Evolutionary conservation across 108 stramenopile species (phyloP).

Genomic region (Epipyxis sp.): DNA sequence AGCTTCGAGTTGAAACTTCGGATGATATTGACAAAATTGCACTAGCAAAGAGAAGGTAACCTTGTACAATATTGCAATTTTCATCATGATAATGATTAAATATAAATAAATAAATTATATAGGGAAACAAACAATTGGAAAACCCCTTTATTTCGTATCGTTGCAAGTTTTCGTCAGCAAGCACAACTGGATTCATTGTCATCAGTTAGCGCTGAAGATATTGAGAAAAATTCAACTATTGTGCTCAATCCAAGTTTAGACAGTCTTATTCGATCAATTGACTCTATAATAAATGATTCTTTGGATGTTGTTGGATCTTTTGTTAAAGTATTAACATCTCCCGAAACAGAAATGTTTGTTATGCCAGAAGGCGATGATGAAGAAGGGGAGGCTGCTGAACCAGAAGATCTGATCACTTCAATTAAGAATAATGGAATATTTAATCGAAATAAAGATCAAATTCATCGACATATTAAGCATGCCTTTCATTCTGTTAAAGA

Average conservation of each 20-base stretch:
- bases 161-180: background rate
- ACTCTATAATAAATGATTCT: slow-evolving; percentile 1
- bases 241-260: background rate
- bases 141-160: slow-evolving; percentile 20
- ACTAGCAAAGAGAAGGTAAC: background rate
- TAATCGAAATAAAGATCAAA: background rate
- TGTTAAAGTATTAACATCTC: slow-evolving; percentile 3
- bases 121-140: background rate
- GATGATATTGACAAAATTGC: slow-evolving; percentile 2
- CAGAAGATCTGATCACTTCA: slow-evolving; percentile 8
- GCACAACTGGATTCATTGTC: background rate
- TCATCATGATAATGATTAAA: too few species aligned
- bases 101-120: too few species aligned
- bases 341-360: slow-evolving; percentile 30
- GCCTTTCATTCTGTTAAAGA: slow-evolving; percentile 11
- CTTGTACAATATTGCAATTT: too few species aligned
- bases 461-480: background rate
- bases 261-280: background rate
- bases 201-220: too few species aligned
- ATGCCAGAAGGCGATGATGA: slow-evolving; percentile 29
- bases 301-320: slow-evolving; percentile 25
- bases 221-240: background rate
- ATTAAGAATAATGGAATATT: background rate
- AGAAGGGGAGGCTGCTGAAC: slow-evolving; percentile 16
- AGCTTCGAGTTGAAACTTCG: background rate